phyloP scores from a whole-genome alignment of 495 filamentous ascomycete genomes.

The Lasiosphaeria ovina region DNA sequence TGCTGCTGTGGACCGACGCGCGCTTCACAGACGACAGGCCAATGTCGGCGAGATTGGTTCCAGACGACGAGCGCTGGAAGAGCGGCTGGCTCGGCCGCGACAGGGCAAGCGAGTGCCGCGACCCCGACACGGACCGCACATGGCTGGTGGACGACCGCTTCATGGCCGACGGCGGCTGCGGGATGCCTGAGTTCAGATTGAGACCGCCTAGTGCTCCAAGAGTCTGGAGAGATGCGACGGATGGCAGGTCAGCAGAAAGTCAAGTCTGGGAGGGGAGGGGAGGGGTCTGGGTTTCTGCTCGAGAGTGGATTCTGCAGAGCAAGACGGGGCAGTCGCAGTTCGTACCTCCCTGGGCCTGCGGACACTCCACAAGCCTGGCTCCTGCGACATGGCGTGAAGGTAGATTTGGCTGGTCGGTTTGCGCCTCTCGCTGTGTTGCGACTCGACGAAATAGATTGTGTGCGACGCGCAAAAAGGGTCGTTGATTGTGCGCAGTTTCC shows the following conservation, averaged over 20 bases:
- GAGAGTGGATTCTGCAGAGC: background rate
- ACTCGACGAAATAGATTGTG: background rate
- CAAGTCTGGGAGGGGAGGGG: background rate
- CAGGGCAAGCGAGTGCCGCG: slow-evolving; percentile 80
- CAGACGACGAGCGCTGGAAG: slow-evolving; percentile 80
- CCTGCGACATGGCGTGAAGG: slow-evolving; percentile 64
- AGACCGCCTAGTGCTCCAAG: slow-evolving; percentile 69
- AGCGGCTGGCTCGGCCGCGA: slow-evolving; percentile 77
- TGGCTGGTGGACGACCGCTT: slow-evolving; percentile 85
- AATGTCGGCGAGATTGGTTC: slow-evolving; percentile 68
- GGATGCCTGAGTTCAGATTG: slow-evolving; percentile 75
- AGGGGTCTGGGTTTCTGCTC: background rate
- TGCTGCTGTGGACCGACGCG: slow-evolving; percentile 66
- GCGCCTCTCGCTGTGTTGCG: background rate
- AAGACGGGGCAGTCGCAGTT: slow-evolving; percentile 4
- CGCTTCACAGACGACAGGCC: slow-evolving; percentile 85
- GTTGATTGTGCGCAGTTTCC: background rate
- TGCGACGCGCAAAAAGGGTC: background rate
- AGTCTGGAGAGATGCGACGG: slow-evolving; percentile 8
- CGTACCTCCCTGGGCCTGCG: slow-evolving; percentile 71
- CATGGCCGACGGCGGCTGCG: slow-evolving; percentile 89
- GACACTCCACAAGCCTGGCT: slow-evolving; percentile 70
- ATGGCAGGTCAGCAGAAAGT: background rate
- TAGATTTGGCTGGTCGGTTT: background rate
- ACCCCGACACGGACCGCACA: slow-evolving; percentile 74